These are phyloP conservation scores for Aspergillus heteromorphus DNA, from an alignment of 495 filamentous ascomycete genomes.

Conservation along the genomic window DNA sequence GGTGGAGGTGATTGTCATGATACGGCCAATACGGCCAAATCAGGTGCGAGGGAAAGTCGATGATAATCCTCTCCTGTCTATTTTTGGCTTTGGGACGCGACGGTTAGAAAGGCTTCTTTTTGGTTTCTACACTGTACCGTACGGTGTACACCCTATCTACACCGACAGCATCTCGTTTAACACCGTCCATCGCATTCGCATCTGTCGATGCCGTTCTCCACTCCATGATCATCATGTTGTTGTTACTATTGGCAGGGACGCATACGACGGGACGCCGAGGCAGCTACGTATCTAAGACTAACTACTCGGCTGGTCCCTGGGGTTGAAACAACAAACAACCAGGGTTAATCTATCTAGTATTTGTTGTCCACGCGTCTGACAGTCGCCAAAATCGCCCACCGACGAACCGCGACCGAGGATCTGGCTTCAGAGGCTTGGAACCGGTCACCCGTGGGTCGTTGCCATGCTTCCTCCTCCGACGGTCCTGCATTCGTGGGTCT, in stretches of 20 bases:
- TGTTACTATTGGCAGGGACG: no score
- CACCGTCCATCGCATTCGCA: no score
- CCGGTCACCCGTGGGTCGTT: not conserved
- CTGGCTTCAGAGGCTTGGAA: not conserved
- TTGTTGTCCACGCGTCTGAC: conserved; percentile 9
- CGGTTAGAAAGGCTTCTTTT: not conserved
- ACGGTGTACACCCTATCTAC: no score
- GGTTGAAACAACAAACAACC: not conserved
- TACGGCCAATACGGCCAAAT: not conserved
- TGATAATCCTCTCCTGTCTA: not conserved
- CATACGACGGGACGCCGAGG: no score
- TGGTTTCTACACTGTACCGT: no score
- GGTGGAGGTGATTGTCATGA: not conserved
- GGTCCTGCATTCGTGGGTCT: not conserved
- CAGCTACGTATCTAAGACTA: no score
- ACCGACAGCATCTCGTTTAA: no score
- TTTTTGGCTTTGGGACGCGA: not conserved
- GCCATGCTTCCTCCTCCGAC: not conserved
- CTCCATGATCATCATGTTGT: no score
- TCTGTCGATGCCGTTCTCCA: no score
- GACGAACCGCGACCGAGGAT: not conserved
- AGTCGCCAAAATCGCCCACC: not conserved
- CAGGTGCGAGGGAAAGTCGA: not conserved
- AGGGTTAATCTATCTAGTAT: not conserved
- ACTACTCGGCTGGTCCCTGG: no score